These are phyloP conservation scores for Rhodotorula sp. DNA, from an alignment of 1,284 basidiomycete genomes.

Conservation along the genomic window DNA sequence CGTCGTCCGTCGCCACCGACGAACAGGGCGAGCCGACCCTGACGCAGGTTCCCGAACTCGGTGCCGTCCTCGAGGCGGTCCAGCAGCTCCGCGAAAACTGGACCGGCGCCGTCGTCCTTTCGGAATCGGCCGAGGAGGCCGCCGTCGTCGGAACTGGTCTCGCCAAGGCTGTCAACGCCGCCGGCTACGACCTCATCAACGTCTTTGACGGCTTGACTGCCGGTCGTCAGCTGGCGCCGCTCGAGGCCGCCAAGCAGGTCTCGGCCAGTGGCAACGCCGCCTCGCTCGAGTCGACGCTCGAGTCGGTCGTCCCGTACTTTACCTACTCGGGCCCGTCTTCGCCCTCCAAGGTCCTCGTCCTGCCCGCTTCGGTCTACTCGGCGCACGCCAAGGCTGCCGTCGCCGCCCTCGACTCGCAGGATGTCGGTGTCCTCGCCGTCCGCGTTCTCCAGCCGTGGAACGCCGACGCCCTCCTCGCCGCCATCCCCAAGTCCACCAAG, in stretches of 20 bases:
- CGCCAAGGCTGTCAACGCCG: slow-evolving; percentile 56
- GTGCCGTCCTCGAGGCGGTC: slow-evolving; percentile 54
- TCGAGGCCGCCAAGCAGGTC: slow-evolving; percentile 4
- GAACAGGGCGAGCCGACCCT: slow-evolving; percentile 68
- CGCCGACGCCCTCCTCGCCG: slow-evolving; percentile 59
- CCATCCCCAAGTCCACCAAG: slow-evolving; percentile 61
- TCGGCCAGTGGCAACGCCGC: not conserved
- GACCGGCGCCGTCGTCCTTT: slow-evolving; percentile 72
- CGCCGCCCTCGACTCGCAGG: slow-evolving; percentile 24
- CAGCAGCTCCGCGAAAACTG: slow-evolving; percentile 28
- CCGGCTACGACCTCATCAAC: slow-evolving; percentile 67
- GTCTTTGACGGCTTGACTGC: slow-evolving; percentile 73
- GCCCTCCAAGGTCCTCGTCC: slow-evolving; percentile 41
- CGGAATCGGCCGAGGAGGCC: slow-evolving; percentile 74
- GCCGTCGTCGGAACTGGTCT: slow-evolving; percentile 65
- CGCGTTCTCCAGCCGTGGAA: slow-evolving; percentile 76
- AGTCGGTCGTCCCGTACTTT: slow-evolving; percentile 30
- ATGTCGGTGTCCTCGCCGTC: slow-evolving; percentile 61
- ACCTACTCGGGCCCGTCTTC: slow-evolving; percentile 45
- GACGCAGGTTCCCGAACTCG: slow-evolving; percentile 60
- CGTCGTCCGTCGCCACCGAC: slow-evolving; percentile 63
- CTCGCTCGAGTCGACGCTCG: slow-evolving; percentile 27
- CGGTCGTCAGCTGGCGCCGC: slow-evolving; percentile 58
- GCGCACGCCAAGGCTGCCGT: slow-evolving; percentile 40
- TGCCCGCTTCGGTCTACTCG: slow-evolving; percentile 43